These are phyloP conservation scores for Trypanosomatidae sp. DNA, from an alignment of 208 protist species.

Conservation along the genomic window DNA sequence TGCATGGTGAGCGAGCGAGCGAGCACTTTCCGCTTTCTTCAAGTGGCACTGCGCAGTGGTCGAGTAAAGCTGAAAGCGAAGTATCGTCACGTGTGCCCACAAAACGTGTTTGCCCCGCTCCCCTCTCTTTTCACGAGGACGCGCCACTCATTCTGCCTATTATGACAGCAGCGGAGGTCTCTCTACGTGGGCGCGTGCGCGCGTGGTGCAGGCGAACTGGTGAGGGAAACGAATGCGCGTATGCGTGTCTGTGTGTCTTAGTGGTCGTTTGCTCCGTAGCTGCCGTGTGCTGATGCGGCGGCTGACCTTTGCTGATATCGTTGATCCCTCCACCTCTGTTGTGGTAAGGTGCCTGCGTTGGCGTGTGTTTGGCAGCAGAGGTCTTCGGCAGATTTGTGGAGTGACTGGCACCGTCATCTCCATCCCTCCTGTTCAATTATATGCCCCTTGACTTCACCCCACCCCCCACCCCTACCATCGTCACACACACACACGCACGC, in stretches of 20 bases:
- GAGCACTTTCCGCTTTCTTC: background rate
- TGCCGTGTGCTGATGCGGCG: too few relatives aligned
- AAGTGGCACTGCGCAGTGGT: background rate
- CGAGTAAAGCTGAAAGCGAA: background rate
- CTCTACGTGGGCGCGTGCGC: too few relatives aligned
- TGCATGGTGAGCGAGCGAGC: background rate
- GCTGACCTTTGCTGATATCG: too few relatives aligned
- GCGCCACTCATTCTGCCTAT: too few relatives aligned
- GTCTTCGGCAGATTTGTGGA: too few relatives aligned
- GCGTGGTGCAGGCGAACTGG: background rate
- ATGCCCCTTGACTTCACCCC: too few relatives aligned
- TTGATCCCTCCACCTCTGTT: too few relatives aligned
- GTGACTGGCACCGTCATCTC: too few relatives aligned
- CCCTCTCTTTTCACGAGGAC: background rate
- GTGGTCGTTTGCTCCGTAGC: too few relatives aligned
- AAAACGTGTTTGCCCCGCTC: background rate
- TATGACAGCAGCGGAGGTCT: too few relatives aligned
- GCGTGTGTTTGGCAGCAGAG: slow-evolving; percentile 3
- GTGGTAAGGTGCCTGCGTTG: background rate
- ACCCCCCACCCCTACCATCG: background rate
- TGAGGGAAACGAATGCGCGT: background rate
- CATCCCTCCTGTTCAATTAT: too few relatives aligned
- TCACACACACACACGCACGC: background rate
- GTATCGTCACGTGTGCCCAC: background rate
- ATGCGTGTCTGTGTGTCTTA: background rate